These are phyloP conservation scores for Magnolia changhungtana DNA, from an alignment of 164 flowering plant species.

Conservation along the genomic window DNA sequence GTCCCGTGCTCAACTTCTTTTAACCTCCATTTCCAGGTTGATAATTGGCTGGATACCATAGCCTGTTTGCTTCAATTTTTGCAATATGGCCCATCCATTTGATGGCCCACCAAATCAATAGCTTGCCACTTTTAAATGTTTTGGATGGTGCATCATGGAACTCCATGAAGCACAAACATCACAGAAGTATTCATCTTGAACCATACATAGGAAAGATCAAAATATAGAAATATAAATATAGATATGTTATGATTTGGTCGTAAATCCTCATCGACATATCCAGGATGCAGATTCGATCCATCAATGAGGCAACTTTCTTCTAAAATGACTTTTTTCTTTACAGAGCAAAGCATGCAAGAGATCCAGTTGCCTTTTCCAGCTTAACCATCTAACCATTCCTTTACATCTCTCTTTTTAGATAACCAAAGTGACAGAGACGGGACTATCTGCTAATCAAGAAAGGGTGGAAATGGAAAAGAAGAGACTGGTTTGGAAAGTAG, in stretches of 20 bases:
- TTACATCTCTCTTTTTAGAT: conserved; percentile 44
- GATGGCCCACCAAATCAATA: neutral
- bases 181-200: too few species aligned
- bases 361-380: neutral
- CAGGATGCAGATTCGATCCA: neutral
- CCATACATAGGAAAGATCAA: neutral
- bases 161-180: too few species aligned
- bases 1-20: too few species aligned
- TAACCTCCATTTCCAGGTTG: too few species aligned
- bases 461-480: conserved; percentile 76
- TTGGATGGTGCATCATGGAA: too few species aligned
- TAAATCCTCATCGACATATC: neutral
- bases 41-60: too few species aligned
- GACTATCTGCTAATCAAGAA: conserved; percentile 83
- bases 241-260: neutral
- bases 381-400: neutral
- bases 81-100: neutral
- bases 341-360: neutral
- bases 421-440: conserved; percentile 61
- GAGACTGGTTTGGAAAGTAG: conserved; percentile 73
- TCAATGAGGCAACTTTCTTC: neutral
- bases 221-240: too few species aligned
- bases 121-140: neutral
- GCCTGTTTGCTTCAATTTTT: neutral
- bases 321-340: too few species aligned